A percentile compares a stretch with the other conserved stretches of the same genome.
Evolutionary conservation across 2,329 filamentous ascomycete species (phyloP).

Genomic region (Acrodontium crateriforme): DNA sequence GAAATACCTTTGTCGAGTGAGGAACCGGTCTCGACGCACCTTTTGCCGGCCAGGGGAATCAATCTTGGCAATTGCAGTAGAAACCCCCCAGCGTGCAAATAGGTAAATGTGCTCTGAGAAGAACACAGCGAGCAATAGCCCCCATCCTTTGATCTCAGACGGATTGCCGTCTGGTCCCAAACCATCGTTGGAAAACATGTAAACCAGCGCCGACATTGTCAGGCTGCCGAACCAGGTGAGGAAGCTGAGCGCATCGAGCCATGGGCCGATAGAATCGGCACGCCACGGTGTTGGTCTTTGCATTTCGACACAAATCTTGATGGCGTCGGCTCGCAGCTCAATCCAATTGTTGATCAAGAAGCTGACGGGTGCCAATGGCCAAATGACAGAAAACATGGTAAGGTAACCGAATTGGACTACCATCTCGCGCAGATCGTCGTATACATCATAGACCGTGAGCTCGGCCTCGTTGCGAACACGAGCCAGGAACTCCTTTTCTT

Average conservation of each 20-base stretch:
- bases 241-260: conserved; percentile 73
- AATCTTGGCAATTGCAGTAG: conserved; percentile 60
- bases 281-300: conserved; percentile 81
- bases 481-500: conserved; percentile 67
- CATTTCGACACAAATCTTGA: conserved; percentile 86
- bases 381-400: conserved; percentile 80
- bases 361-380: conserved; percentile 80
- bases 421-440: conserved; percentile 86
- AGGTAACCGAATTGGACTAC: conserved; percentile 73
- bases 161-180: conserved; percentile 53
- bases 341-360: conserved; percentile 96
- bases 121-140: conserved; percentile 66
- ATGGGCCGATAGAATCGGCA: conserved; percentile 87
- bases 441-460: conserved; percentile 76
- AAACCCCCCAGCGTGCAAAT: conserved; percentile 57
- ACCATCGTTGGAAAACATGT: conserved; percentile 64
- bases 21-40: conserved; percentile 67
- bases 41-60: conserved; percentile 79
- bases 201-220: conserved; percentile 75
- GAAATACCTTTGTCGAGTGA: conserved; percentile 66
- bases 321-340: conserved; percentile 79
- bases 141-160: conserved; percentile 63
- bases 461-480: conserved; percentile 73
- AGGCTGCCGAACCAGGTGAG: conserved; percentile 88
- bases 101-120: conserved; percentile 84